phyloP scores from a whole-genome alignment of 116 monocot species.

The Phalaenopsis hybrid region DNA sequence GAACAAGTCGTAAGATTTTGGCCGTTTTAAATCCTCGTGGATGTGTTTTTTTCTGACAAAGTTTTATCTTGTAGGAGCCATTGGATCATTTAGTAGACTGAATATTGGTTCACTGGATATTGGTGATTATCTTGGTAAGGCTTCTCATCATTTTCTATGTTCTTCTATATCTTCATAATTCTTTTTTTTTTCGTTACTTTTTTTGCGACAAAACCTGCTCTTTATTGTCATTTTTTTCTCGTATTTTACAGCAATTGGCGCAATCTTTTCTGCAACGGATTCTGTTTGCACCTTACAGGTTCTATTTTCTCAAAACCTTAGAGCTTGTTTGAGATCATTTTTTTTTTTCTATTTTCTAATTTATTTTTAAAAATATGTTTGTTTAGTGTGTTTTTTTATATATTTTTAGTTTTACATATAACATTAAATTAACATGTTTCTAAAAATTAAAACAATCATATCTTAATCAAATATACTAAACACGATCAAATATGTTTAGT shows the following conservation, averaged over 20 bases:
- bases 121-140: conserved; percentile 42
- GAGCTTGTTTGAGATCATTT: too few relatives aligned
- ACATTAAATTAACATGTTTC: too few relatives aligned
- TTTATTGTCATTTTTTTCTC: not conserved
- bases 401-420: too few relatives aligned
- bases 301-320: conserved; percentile 2
- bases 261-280: conserved; percentile 82
- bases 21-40: not conserved
- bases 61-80: conserved; percentile 13
- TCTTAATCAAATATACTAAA: too few relatives aligned
- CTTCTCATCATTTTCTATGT: not conserved
- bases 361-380: too few relatives aligned
- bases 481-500: too few relatives aligned
- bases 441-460: too few relatives aligned
- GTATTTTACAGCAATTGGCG: conserved; percentile 55
- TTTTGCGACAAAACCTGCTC: not conserved
- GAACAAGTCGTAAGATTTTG: not conserved
- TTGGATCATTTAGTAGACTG: conserved; percentile 17
- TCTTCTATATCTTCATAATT: not conserved
- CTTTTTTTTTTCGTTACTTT: not conserved
- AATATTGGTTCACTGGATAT: conserved; percentile 27
- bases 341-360: too few relatives aligned
- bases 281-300: conserved; percentile 93
- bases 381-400: too few relatives aligned
- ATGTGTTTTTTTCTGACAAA: not conserved